Evolutionary conservation across 2,329 filamentous ascomycete genomes (phyloP), one percentile per base, ranked within the genome.

Genomic region (Aureobasidium leucospermi): DNA sequence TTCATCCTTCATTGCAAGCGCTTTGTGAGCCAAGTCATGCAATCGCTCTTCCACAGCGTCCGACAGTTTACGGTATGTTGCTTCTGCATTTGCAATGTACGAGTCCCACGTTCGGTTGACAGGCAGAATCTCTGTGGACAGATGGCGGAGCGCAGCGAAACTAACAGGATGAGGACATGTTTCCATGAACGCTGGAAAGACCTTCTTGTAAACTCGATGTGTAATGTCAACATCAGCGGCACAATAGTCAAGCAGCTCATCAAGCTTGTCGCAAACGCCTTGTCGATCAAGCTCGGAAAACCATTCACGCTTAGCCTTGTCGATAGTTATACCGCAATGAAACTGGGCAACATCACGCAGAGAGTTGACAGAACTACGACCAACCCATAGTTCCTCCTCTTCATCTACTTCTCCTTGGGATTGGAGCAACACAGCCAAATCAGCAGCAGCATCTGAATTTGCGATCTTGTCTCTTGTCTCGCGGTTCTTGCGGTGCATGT

Each of bases 101-200:
- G 84, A 77, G 62, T 93, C 83, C 95, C 95, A 99, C 0, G 88
- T 86, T 67, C 87, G 83, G 71, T 97, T 85, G 46, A 97, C 88
- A 0, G 94, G 94, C 7, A 99, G 77, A 49, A 97, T 96, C 64
- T 96, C 91, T 0, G 92, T 88, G 0, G 92, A 91, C n/a, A 99
- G 80, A 71, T 97, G 94, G 15, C 94, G 84, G 16, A 99, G 79
- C 1, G 94, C 94, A 2, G 90, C 93, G 68, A 99, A 99, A 74
- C 92, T 97, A 68, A 99, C 94, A 0, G 94, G 94, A 73, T 99
- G 95, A 0, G 94, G 94, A 69, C 94, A 99, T 29, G 89, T 89
- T 46, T 90, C 80, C 19, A 96, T 78, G 67, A 96, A 99, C 61
- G 88, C 87, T 1, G 91, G 90, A 63, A 99, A 94, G 1, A 97